Evolutionary conservation across 345 rosid species (phyloP).

Genomic region (Xanthoceras sorbifolium): DNA sequence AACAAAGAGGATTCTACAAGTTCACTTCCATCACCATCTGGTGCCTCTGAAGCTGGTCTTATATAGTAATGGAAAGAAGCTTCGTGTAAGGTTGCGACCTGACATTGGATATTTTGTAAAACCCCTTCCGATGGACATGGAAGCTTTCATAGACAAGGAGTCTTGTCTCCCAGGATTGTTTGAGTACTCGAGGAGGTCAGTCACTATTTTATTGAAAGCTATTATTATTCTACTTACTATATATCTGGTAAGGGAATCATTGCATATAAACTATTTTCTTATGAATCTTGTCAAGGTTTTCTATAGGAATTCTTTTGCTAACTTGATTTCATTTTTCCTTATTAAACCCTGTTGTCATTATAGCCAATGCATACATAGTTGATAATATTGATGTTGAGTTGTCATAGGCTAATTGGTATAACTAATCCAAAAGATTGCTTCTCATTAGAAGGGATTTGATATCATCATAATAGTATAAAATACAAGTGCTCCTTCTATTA

Average conservation of each 20-base stretch:
- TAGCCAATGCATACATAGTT: neutral
- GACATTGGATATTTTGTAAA: constrained; percentile 95
- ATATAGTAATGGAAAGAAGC: constrained; percentile 52
- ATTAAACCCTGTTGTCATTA: neutral
- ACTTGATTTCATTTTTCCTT: neutral
- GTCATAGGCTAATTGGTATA: neutral
- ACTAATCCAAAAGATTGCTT: neutral
- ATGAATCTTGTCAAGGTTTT: neutral
- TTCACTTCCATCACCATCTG: constrained; percentile 86
- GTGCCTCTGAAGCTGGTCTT: constrained; percentile 77
- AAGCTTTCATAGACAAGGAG: constrained; percentile 56
- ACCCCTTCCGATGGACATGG: constrained; percentile 67
- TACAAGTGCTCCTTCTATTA: neutral
- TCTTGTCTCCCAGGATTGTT: constrained; percentile 89
- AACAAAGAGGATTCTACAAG: constrained; percentile 61
- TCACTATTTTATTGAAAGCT: constrained; percentile 16
- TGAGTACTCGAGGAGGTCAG: constrained; percentile 79
- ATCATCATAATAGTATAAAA: neutral
- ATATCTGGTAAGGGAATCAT: neutral
- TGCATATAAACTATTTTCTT: neutral
- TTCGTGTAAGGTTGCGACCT: constrained; percentile 83
- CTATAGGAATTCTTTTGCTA: neutral
- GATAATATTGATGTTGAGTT: neutral
- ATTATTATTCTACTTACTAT: neutral
- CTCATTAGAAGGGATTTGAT: neutral